Percentiles rank a stretch among this genome's conserved stretches.
Evolutionary conservation across 331 rosid species (phyloP).

Genomic region (Erythrophleum ivorense): DNA sequence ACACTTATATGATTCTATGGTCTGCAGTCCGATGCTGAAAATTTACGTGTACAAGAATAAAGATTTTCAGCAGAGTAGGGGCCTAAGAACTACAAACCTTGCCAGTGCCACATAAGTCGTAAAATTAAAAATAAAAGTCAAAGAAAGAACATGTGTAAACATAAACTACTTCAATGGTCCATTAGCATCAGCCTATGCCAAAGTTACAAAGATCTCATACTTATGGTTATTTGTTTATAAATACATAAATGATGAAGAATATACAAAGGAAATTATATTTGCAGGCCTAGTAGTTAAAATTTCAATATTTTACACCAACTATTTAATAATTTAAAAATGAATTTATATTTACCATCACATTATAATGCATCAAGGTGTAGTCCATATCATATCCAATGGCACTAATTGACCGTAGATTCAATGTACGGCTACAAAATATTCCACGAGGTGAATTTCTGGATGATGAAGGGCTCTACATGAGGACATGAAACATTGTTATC

Average conservation of each 20-base stretch:
- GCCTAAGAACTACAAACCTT: slow-evolving; percentile 19
- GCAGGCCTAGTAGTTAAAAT: slow-evolving; percentile 24
- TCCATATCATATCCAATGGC: slow-evolving; percentile 99
- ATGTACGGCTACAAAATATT: slow-evolving; percentile 90
- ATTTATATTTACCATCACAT: slow-evolving; percentile 72
- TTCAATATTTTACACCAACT: slow-evolving; percentile 20
- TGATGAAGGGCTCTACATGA: slow-evolving; percentile 74
- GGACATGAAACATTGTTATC: slow-evolving; percentile 29
- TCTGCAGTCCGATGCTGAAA: slow-evolving; percentile 17
- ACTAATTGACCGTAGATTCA: slow-evolving; percentile 94
- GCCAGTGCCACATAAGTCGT: slow-evolving; percentile 2
- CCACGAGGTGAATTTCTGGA: slow-evolving; percentile 88
- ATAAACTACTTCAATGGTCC: slow-evolving; percentile 5
- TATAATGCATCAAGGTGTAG: slow-evolving; percentile 92
- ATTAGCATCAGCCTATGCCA: slow-evolving; percentile 21
- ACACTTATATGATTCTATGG: slow-evolving; percentile 6
- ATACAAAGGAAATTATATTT: slow-evolving; percentile 13
- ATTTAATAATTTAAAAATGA: slow-evolving; percentile 1
- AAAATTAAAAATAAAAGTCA: slow-evolving; percentile 18
- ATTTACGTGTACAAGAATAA: slow-evolving; percentile 20
- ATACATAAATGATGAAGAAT: slow-evolving; percentile 20
- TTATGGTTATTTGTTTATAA: slow-evolving; percentile 5
- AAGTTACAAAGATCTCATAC: slow-evolving; percentile 1
- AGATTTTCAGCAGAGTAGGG: slow-evolving; percentile 5
- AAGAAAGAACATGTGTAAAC: not conserved